phyloP scores from a whole-genome alignment of 208 protist species.

The Leishmania aethiopica region DNA sequence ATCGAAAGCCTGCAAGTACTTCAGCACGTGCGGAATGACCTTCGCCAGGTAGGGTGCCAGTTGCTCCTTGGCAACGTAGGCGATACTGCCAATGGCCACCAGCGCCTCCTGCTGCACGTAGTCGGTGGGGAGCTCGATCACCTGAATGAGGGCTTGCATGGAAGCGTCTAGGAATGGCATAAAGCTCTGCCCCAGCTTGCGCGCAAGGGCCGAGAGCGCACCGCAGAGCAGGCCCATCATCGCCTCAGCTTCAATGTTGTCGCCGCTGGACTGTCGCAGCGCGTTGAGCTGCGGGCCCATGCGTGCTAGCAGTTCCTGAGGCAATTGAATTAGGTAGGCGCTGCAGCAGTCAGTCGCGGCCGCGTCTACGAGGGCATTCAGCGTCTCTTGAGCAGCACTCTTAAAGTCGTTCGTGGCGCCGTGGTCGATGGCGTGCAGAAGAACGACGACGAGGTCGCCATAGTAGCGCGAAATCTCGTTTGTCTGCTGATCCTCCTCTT shows the following conservation, averaged over 20 bases:
- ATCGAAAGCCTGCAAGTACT: conserved; percentile 74
- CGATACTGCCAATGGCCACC: conserved; percentile 92
- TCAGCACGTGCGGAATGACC: conserved; percentile 87
- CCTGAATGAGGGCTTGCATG: conserved; percentile 63
- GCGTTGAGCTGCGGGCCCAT: conserved; percentile 42
- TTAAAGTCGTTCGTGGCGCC: conserved; percentile 73
- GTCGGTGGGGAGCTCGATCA: conserved; percentile 58
- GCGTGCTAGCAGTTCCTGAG: conserved; percentile 76
- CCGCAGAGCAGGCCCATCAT: conserved; percentile 91
- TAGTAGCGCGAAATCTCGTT: conserved; percentile 93
- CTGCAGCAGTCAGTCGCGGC: conserved; percentile 68
- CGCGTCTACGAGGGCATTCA: conserved; percentile 93
- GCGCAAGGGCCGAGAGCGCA: conserved; percentile 70
- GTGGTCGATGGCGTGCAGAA: conserved; percentile 81
- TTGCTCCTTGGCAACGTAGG: conserved; percentile 72
- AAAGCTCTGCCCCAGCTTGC: conserved; percentile 68
- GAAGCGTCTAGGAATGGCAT: conserved; percentile 43
- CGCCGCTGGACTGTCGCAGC: conserved; percentile 28
- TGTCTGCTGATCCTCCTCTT: conserved; percentile 63
- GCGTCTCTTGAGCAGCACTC: conserved; percentile 92
- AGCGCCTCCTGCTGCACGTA: conserved; percentile 95
- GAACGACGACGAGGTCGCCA: conserved; percentile 55
- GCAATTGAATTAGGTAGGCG: conserved; percentile 61
- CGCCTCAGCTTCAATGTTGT: conserved; percentile 51
- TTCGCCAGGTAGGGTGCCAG: conserved; percentile 85